Conservation (phyloP, 306 rosid species). For the Pterocarpus santalinus region DNA sequence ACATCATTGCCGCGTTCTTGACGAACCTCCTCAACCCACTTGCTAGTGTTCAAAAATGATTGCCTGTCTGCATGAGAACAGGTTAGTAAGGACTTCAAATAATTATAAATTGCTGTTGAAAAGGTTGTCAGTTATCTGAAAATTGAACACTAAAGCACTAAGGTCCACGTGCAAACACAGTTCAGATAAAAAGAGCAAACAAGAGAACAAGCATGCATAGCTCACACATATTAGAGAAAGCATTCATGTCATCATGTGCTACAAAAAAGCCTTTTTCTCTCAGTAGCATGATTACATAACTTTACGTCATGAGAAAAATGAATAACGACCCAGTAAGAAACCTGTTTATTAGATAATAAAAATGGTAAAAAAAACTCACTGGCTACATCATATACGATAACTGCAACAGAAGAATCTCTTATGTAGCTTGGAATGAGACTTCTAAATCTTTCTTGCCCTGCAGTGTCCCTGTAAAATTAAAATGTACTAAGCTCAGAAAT, state of each 20-base stretch:
- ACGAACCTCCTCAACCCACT: slow-evolving; percentile 97
- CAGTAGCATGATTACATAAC: slow-evolving; percentile 12
- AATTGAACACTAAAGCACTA: slow-evolving; percentile 32
- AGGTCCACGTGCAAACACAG: slow-evolving; percentile 23
- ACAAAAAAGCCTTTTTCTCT: neutral
- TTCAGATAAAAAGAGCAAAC: slow-evolving; percentile 1
- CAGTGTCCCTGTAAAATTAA: slow-evolving; percentile 85
- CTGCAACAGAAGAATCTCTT: slow-evolving; percentile 98
- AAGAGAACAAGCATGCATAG: slow-evolving; percentile 7
- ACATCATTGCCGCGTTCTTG: slow-evolving; percentile 96
- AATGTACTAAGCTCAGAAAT: slow-evolving; percentile 34
- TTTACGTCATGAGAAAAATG: slow-evolving; percentile 17
- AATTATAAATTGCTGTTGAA: slow-evolving; percentile 17
- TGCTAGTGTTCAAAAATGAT: slow-evolving; percentile 87
- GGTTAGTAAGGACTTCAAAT: slow-evolving; percentile 39
- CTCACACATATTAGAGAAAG: slow-evolving; percentile 19
- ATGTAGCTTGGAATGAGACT: slow-evolving; percentile 99
- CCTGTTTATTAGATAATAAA: slow-evolving; percentile 16
- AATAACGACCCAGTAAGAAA: neutral
- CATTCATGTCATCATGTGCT: slow-evolving; percentile 11
- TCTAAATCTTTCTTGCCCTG: slow-evolving; percentile 99
- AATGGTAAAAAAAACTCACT: slow-evolving; percentile 63
- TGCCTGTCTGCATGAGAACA: slow-evolving; percentile 78
- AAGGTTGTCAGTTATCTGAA: neutral
- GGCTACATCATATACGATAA: slow-evolving; percentile 90